Evolutionary conservation across 192 early-diverging fungal species (phyloP), one percentile per base, ranked within the genome.

Genomic region (Backusella macrospora): DNA sequence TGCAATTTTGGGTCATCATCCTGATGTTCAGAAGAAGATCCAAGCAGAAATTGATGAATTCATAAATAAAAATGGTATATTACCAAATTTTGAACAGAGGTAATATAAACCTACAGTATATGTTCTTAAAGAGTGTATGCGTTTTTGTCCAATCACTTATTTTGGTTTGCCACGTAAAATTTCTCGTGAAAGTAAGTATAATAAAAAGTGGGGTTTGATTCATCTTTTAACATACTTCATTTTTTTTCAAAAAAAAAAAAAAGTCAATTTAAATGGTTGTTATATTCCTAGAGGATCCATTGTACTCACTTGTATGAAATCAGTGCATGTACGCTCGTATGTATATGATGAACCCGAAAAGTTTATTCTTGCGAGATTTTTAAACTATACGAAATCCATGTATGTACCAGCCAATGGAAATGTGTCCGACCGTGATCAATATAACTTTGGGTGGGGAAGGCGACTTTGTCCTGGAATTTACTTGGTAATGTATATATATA

Each of bases 391-490:
- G 46, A 68, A 68, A 42, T 26, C 67, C 9, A 46, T 43, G 67
- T 68, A 38, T 6, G 40, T 45, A 13, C 29, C 67, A 21, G 67
- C 67, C 5, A 68, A 68, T 15, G 67, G 67, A 43, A 21, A 43
- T 12, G 15, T 48, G 29, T 38, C 38, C 6, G 67, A 48, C 5
- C 67, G 67, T 14, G 67, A 68, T 46, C 40, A 46, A 14, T 68
- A 29, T 26, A 34, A 16, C 29, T 68, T 68, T n/a, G 67, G 67
- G 4, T 68, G 67, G 44, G 67, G 45, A 48, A 68, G 66, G 48
- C 67, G 67, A 6, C 16, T 47, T 34, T 68, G 67, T 45, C 67
- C 67, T 37, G 67, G 67, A n/a, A 69, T 69, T 48, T 69, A 69
- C 29, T 47, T 69, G 40, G 46, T 69, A 69, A 48, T n/a, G 3